Evolutionary conservation across 306 rosid species (phyloP), one percentile per base, ranked within the genome.

Genomic region (Boehmeria nivea): DNA sequence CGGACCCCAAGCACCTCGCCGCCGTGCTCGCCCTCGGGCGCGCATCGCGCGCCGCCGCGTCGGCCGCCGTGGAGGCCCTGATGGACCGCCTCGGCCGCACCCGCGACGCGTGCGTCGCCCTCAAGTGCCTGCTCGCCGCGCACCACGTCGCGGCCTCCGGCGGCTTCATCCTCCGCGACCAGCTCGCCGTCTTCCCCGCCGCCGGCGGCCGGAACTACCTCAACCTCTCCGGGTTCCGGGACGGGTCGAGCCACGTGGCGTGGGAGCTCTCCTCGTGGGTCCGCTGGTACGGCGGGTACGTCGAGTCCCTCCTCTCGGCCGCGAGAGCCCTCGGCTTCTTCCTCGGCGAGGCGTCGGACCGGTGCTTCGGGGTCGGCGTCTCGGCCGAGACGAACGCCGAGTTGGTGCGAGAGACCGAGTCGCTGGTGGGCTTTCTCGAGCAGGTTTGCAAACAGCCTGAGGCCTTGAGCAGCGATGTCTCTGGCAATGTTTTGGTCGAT

Each of bases 201-300:
- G 1, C 62, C 12, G 95, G 95, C 14, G 97, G 97, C 25, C 68
- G 97, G 57, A 90, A 90, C 72, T 84, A 86, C 83, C 97, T 90
- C 3, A 86, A 86, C 18, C 94, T 90, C 60, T 86, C 97, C n/a
- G 71, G 81, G 53, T 90, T 90, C 67, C 82, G 95, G 0, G 90
- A 78, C 66, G 57, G 14, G 33, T 65, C 70, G 6, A 58, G 53
- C 38, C 79, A 82, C 9, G 16, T 66, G 0, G 50, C 83, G 0
- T 90, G 95, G 98, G 79, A 84, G 28, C 88, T 87, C 27, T 86
- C 95, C 0, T 76, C 80, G 0, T 87, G 94, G 91, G 95, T 84
- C 12, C 76, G 95, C 8, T 90, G 94, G 94, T 82, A 84, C 66
- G 94, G 86, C 0, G 75, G 72, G 24, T 83, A 86, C 75, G 38